A percentile compares a stretch with the other conserved stretches of the same genome.
phyloP scores from a whole-genome alignment of 2,329 filamentous ascomycete genomes.

The Fusarium ambrosium region DNA sequence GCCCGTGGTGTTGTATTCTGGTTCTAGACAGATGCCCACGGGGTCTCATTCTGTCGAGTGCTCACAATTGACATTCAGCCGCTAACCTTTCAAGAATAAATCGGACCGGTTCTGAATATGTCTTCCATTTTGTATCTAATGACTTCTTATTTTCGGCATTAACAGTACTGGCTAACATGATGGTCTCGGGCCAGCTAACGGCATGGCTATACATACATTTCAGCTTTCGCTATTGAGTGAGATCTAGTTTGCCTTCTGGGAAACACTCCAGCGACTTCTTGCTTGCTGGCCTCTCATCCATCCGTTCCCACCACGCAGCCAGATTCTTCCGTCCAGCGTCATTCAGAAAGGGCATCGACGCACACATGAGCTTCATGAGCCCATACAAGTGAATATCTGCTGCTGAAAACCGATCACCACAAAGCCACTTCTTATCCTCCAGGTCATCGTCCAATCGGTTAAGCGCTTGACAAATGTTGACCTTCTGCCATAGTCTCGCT shows the following conservation, averaged over 20 bases:
- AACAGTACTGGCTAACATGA: too few relatives aligned
- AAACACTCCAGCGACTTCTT: not conserved
- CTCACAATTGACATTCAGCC: too few relatives aligned
- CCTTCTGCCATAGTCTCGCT: not conserved
- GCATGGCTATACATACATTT: too few relatives aligned
- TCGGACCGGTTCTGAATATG: too few relatives aligned
- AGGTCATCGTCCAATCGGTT: constrained; percentile 19
- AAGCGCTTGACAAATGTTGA: constrained; percentile 9
- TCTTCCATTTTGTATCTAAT: too few relatives aligned
- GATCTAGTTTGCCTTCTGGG: not conserved
- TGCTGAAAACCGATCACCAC: constrained; percentile 6
- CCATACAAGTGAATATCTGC: constrained; percentile 19
- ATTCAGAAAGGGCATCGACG: not conserved
- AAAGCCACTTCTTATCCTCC: constrained; percentile 13
- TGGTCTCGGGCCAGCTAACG: too few relatives aligned
- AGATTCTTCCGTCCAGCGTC: constrained; percentile 11
- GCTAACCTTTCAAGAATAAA: too few relatives aligned
- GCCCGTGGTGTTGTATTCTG: too few relatives aligned
- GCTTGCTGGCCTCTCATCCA: not conserved
- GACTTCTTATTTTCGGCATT: too few relatives aligned
- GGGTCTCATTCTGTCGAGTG: too few relatives aligned
- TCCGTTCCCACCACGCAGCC: constrained; percentile 2
- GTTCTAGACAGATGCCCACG: too few relatives aligned
- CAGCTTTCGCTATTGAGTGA: not conserved
- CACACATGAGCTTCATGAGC: constrained; percentile 4